Conservation (phyloP, 179 eudicot species). For the Vitellaria paradoxa region DNA sequence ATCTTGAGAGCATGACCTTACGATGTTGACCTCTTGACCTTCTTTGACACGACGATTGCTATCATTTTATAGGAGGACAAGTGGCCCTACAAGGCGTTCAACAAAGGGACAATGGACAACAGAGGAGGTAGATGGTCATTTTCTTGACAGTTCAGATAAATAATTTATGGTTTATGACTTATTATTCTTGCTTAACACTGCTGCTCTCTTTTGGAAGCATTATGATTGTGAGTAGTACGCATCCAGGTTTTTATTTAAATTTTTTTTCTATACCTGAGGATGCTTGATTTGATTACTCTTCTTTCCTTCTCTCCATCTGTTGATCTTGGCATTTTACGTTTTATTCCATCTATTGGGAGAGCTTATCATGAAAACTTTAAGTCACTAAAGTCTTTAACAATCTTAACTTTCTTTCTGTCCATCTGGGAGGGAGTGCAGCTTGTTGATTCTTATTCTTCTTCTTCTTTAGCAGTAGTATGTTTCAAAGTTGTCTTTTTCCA, state of each 20-base stretch:
- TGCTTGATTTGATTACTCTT: not conserved
- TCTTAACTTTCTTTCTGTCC: not conserved
- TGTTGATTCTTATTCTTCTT: not conserved
- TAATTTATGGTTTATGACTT: not conserved
- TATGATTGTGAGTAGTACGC: not conserved
- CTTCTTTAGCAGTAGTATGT: not conserved
- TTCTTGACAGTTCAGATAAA: slow-evolving; percentile 4
- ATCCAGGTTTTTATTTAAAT: not conserved
- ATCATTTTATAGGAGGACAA: slow-evolving; percentile 66
- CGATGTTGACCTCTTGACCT: not conserved
- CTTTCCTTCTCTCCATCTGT: too few species aligned
- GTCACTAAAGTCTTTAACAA: not conserved
- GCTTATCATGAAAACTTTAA: not conserved
- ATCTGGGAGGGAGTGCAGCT: not conserved
- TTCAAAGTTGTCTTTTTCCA: not conserved
- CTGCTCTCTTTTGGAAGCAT: not conserved
- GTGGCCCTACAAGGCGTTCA: slow-evolving; percentile 97
- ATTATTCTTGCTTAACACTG: not conserved
- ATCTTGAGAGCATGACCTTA: not conserved
- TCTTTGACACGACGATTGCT: not conserved
- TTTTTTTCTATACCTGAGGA: not conserved
- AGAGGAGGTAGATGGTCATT: slow-evolving; percentile 63
- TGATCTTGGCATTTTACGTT: not conserved
- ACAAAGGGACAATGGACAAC: slow-evolving; percentile 98
- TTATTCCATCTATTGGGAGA: not conserved